These are phyloP conservation scores for Knoxdaviesia capensis DNA, from an alignment of 2,329 filamentous ascomycete species.

Conservation along the genomic window DNA sequence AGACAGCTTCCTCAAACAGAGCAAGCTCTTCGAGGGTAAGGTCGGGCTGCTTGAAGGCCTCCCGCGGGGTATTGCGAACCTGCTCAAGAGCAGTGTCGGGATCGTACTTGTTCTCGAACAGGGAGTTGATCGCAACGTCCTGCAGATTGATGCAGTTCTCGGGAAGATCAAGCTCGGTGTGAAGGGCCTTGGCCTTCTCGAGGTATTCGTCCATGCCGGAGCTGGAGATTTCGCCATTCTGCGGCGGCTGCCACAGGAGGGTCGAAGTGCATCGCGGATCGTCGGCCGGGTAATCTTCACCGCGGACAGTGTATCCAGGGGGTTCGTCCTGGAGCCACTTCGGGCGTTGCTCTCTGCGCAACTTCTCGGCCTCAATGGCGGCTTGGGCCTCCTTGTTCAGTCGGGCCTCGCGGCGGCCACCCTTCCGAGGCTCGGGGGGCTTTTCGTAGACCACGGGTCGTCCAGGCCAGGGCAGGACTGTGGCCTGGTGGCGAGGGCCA, in stretches of 20 bases:
- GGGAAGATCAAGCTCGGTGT: constrained; percentile 48
- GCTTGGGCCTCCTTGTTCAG: constrained; percentile 62
- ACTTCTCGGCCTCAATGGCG: constrained; percentile 63
- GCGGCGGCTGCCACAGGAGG: constrained; percentile 60
- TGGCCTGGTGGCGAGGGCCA: constrained; percentile 79
- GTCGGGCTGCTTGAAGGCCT: constrained; percentile 68
- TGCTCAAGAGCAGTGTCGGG: constrained; percentile 47
- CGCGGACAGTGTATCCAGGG: constrained; percentile 63
- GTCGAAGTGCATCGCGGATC: constrained; percentile 59
- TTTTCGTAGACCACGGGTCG: constrained; percentile 81
- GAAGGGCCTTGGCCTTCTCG: constrained; percentile 42
- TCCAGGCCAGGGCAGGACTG: constrained; percentile 68
- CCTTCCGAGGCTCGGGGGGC: constrained; percentile 66
- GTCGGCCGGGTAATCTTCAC: constrained; percentile 53
- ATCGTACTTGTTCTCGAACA: constrained; percentile 55
- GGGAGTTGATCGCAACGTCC: constrained; percentile 58
- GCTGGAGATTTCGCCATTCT: constrained; percentile 26
- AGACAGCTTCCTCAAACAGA: constrained; percentile 78
- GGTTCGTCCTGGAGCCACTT: constrained; percentile 92
- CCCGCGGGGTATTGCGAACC: constrained; percentile 46
- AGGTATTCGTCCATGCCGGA: constrained; percentile 60
- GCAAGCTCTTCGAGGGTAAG: constrained; percentile 61
- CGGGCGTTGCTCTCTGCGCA: constrained; percentile 59
- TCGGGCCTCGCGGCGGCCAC: constrained; percentile 58
- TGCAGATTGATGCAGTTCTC: constrained; percentile 68